Percentiles rank a stretch among this genome's conserved stretches.
These are phyloP conservation scores for Saussurea involucrata DNA, from an alignment of 129 eudicot genomes.

Conservation along the genomic window DNA sequence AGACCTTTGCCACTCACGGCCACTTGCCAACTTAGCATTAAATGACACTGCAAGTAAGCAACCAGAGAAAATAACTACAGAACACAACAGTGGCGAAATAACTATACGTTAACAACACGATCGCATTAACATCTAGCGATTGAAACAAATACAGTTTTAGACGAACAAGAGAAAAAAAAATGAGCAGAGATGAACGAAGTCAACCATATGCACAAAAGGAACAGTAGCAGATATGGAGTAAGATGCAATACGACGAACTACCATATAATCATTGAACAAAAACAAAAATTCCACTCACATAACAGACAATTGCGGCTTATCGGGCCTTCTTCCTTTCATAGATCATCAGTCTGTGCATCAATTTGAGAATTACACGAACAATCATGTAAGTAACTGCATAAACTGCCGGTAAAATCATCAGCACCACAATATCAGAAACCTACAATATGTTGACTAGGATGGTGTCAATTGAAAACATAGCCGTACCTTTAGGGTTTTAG, in stretches of 20 bases:
- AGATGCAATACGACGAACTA: slow-evolving; percentile 8
- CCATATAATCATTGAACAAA: background rate
- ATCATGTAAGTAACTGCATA: background rate
- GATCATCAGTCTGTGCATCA: slow-evolving; percentile 15
- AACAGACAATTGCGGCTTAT: background rate
- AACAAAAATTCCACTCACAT: slow-evolving; percentile 9
- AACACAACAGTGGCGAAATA: background rate
- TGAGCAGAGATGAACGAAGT: slow-evolving; percentile 4
- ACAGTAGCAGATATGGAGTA: slow-evolving; percentile 3
- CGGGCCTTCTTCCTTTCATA: slow-evolving; percentile 7
- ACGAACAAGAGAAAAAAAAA: background rate
- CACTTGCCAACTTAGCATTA: background rate
- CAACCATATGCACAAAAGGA: slow-evolving; percentile 10
- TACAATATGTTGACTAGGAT: background rate
- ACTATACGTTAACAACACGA: slow-evolving; percentile 7
- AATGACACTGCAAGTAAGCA: background rate
- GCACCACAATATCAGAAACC: background rate
- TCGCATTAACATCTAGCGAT: background rate
- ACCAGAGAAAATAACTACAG: background rate
- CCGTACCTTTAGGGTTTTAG: slow-evolving; percentile 24
- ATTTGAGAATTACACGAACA: background rate
- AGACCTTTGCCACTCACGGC: slow-evolving; percentile 3
- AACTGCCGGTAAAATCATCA: background rate
- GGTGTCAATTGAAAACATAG: background rate
- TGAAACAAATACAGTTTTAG: background rate